Conservation (phyloP, 2,329 filamentous ascomycete species). For the Alternaria burnsii region DNA sequence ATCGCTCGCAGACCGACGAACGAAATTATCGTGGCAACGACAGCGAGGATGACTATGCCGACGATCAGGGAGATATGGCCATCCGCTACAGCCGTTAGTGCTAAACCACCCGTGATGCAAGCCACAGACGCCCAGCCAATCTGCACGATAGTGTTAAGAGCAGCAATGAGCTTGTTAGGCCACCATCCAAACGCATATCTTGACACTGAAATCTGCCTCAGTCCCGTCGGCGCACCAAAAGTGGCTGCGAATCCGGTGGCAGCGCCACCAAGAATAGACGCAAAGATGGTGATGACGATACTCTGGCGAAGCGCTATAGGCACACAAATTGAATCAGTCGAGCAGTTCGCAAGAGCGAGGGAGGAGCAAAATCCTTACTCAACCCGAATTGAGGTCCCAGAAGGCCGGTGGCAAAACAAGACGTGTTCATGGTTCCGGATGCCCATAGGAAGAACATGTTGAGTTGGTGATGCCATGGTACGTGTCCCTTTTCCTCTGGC, state of each 20-base stretch:
- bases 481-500: constrained; percentile 38
- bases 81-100: constrained; percentile 53
- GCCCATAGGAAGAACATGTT: constrained; percentile 57
- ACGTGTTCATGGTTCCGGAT: constrained; percentile 54
- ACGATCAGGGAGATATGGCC: constrained; percentile 56
- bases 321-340: constrained; percentile 5
- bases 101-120: constrained; percentile 55
- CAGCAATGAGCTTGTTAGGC: constrained; percentile 58
- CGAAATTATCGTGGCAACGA: constrained; percentile 49
- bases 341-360: neutral
- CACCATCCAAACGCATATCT: constrained; percentile 62
- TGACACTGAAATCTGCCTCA: constrained; percentile 56
- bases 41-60: constrained; percentile 55
- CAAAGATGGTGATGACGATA: constrained; percentile 52
- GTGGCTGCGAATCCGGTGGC: constrained; percentile 55
- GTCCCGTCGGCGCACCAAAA: constrained; percentile 52
- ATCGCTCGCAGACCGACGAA: constrained; percentile 56
- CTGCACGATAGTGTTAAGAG: constrained; percentile 59
- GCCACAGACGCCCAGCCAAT: constrained; percentile 55
- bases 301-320: constrained; percentile 51
- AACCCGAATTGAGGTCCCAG: constrained; percentile 61
- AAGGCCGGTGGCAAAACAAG: constrained; percentile 51
- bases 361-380: constrained; percentile 25
- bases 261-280: constrained; percentile 53
- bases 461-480: constrained; percentile 38